These are phyloP conservation scores for Multifurca ochricompacta DNA, from an alignment of 768 basidiomycete genomes.

Conservation along the genomic window DNA sequence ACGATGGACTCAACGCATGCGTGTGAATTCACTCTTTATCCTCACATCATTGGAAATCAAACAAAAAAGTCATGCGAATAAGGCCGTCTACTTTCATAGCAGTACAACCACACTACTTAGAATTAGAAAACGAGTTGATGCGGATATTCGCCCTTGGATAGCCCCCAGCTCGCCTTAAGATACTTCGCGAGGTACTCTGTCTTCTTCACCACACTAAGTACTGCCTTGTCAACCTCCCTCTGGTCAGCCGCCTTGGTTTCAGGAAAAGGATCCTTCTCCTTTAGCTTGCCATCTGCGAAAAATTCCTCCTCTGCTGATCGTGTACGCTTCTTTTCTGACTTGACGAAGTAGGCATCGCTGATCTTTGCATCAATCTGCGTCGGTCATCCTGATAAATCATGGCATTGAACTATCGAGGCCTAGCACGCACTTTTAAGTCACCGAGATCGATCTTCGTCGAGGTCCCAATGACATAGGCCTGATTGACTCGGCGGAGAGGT, in stretches of 20 bases:
- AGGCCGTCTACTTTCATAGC: constrained; percentile 20
- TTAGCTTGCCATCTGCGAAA: constrained; percentile 90
- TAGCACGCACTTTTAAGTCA: constrained; percentile 54
- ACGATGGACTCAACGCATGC: no score
- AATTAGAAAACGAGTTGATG: constrained; percentile 94
- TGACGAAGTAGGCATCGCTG: constrained; percentile 91
- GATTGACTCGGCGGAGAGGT: constrained; percentile 94
- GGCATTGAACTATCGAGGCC: constrained; percentile 2
- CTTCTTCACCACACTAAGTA: constrained; percentile 84
- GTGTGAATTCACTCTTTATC: no score
- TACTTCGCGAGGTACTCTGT: constrained; percentile 88
- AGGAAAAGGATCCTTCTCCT: constrained; percentile 79
- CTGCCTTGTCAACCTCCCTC: constrained; percentile 73
- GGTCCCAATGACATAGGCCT: constrained; percentile 98
- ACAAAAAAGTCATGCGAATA: constrained; percentile 12
- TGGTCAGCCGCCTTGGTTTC: constrained; percentile 86
- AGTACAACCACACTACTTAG: constrained; percentile 32
- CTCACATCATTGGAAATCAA: no score
- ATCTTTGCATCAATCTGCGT: constrained; percentile 77
- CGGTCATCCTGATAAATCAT: background rate
- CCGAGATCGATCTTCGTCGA: constrained; percentile 86
- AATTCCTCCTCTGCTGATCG: constrained; percentile 93
- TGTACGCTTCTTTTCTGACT: constrained; percentile 59
- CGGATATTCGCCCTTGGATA: constrained; percentile 95
- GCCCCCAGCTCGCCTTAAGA: constrained; percentile 84